Base-by-base conservation (phyloP, 441 rosid species). In the Capsella rubella region DNA sequence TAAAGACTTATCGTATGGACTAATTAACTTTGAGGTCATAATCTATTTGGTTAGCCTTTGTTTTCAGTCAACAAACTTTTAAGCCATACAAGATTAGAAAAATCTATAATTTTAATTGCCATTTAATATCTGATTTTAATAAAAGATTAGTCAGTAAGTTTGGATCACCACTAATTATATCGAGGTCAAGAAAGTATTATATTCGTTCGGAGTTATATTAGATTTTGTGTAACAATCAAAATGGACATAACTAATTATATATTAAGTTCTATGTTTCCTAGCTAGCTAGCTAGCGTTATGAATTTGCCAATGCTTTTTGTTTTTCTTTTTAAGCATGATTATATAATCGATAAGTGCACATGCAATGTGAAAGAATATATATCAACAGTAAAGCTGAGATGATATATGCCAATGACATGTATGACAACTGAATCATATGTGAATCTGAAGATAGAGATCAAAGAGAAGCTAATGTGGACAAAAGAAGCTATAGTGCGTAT, bases 21-120 rank as follows among this genome's bases (percentile, higher is more conserved):
- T 37, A 32, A 21, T 15, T 32, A 6, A 28, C 40, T 60, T 21
- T 21, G 34, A 57, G 46, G 67, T 66, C 72, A 74, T 47, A 49
- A 66, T 66, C 72, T 58, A 58, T 74, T 49, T 74, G 78, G 72
- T 18, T 57, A 16, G 35, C 45, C 11, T 57, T 74, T 49, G 54
- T 66, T 74, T 66, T 66, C 67, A 21, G 21, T 49, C 58, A 66
- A 66, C 61, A 28, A 73, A 47, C 66, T 68, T 40, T 15, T 37
- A 37, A 37, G 4, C 42, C 42, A 37, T 37, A 1, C 9, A 4
- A 31, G 6, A 31, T 4, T 4, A 31, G 34, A 5, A 31, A 31
- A 31, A 31, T 31, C 5, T 31, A 1, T 31, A 31, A 6, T 28
- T 27, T 28, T 2, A 28, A 6, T 28, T 12, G 3, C 14, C 0